Conservation (phyloP, 225 moss, liverwort and hornwort species). For the Neckera pumila region DNA sequence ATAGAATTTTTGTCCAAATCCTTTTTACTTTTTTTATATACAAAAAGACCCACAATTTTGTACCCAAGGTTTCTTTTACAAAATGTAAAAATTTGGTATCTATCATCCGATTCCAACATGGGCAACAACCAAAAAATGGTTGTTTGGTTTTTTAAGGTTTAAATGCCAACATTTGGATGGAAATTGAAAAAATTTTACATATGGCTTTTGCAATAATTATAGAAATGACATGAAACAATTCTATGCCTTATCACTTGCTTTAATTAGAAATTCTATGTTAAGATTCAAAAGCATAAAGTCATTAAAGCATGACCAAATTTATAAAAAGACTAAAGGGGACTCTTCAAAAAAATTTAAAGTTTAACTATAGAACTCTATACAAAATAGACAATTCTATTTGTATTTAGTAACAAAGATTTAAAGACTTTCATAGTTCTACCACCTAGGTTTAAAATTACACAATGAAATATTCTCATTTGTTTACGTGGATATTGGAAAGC, state of each 20-base stretch:
- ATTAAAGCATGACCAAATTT: background rate
- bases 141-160: no score
- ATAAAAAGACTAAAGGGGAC: rapidly evolving
- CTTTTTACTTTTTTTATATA: background rate
- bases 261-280: background rate
- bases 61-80: rapidly evolving
- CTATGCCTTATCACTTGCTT: no score
- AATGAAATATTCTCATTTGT: background rate
- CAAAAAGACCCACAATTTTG: rapidly evolving
- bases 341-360: background rate
- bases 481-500: background rate
- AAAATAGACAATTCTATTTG: no score
- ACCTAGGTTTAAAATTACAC: background rate
- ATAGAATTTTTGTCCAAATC: background rate
- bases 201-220: background rate
- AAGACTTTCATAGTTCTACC: background rate
- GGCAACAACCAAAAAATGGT: rapidly evolving
- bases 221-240: background rate
- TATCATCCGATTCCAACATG: rapidly evolving
- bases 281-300: background rate
- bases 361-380: background rate
- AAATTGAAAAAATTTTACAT: background rate
- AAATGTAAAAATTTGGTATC: background rate
- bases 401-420: background rate
- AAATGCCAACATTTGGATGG: background rate